Conservation (phyloP, 2,329 filamentous ascomycete species). For the Hyphodiscus sp. region DNA sequence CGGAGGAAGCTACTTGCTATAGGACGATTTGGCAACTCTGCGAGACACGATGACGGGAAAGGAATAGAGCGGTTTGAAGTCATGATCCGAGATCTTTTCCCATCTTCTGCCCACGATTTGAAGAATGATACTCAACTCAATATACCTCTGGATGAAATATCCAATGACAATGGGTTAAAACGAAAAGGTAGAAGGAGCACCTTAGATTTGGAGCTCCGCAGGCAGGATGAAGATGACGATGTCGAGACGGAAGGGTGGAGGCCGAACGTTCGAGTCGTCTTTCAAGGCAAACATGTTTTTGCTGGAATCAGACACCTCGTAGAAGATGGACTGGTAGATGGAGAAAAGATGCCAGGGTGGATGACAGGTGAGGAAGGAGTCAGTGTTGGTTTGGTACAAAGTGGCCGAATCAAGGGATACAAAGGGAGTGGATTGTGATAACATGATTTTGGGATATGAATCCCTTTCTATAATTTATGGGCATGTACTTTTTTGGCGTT, state of each 20-base stretch:
- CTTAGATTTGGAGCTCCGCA: conserved; percentile 19
- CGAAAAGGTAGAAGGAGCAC: conserved; percentile 27
- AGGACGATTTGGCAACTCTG: conserved; percentile 64
- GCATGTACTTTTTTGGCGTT: no score
- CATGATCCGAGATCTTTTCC: conserved; percentile 52
- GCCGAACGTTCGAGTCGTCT: conserved; percentile 58
- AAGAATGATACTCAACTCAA: conserved; percentile 18
- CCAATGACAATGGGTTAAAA: conserved; percentile 26
- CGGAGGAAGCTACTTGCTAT: conserved; percentile 54
- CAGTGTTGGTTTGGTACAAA: conserved; percentile 61
- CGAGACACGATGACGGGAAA: conserved; percentile 47
- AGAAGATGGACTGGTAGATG: conserved; percentile 68
- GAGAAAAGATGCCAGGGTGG: conserved; percentile 78
- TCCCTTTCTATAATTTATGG: background rate
- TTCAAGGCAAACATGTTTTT: conserved; percentile 74
- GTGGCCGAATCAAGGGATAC: conserved; percentile 57
- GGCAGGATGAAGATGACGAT: conserved; percentile 24
- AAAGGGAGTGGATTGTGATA: conserved; percentile 47
- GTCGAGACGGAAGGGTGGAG: conserved; percentile 38
- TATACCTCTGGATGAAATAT: conserved; percentile 3
- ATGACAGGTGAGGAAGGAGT: conserved; percentile 84
- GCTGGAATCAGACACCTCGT: conserved; percentile 72
- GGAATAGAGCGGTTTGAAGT: conserved; percentile 58
- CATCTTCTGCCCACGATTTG: conserved; percentile 21
- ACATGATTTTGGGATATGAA: background rate